Evolutionary conservation across 2,329 filamentous ascomycete genomes (phyloP).

Genomic region (Claviceps monticola): DNA sequence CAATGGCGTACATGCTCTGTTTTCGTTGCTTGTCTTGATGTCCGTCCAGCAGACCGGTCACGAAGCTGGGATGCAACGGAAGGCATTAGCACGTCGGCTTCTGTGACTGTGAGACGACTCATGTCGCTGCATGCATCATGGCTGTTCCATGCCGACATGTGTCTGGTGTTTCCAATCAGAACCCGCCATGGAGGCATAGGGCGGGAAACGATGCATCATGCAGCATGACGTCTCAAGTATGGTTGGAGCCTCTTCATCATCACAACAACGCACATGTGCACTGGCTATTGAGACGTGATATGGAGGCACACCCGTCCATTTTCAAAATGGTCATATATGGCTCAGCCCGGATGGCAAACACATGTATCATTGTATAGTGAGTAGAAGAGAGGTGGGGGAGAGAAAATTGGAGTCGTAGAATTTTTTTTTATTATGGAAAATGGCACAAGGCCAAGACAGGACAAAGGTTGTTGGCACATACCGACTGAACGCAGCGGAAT

Average conservation of each 20-base stretch:
- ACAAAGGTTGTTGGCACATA: conserved; percentile 23
- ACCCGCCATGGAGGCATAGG: not conserved
- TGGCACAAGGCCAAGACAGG: not conserved
- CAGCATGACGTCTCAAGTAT: not conserved
- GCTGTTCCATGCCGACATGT: not conserved
- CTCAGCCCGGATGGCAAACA: no score
- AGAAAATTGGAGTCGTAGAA: not conserved
- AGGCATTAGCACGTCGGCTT: not conserved
- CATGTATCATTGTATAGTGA: no score
- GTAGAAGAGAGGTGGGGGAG: no score
- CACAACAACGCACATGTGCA: no score
- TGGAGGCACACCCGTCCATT: no score
- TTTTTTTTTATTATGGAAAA: no score
- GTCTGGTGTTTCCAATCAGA: not conserved
- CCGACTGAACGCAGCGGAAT: conserved; percentile 63
- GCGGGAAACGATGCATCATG: not conserved
- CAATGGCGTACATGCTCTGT: conserved; percentile 60
- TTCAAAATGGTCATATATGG: no score
- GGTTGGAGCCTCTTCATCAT: no score
- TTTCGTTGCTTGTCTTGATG: conserved; percentile 54
- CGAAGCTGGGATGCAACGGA: conserved; percentile 40
- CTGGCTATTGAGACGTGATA: no score
- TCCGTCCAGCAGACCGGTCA: conserved; percentile 66
- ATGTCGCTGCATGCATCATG: not conserved
- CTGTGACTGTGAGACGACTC: not conserved